Evolutionary conservation across 768 basidiomycete genomes (phyloP).

Genomic region (Phylloporus sp.): DNA sequence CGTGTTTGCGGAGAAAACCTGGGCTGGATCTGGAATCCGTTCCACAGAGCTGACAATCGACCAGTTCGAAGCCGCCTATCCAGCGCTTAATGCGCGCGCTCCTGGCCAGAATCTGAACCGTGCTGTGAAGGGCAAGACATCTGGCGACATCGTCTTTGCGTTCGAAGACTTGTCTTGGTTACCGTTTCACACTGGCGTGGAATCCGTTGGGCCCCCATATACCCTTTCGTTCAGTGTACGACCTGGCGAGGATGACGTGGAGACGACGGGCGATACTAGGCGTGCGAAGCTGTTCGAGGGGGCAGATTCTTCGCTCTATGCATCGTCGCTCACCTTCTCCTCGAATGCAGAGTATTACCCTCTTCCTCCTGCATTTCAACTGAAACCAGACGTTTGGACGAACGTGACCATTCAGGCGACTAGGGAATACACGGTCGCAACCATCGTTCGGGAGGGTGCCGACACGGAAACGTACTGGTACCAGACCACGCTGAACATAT

Average conservation of each 20-base stretch:
- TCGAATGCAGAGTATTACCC: constrained; percentile 36
- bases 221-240: constrained; percentile 37
- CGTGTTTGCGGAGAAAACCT: constrained; percentile 39
- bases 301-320: constrained; percentile 32
- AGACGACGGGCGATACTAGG: constrained; percentile 10
- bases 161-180: constrained; percentile 16
- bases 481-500: constrained; percentile 35
- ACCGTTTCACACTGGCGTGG: constrained; percentile 28
- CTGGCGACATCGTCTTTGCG: constrained; percentile 29
- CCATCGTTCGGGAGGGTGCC: constrained; percentile 18
- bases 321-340: constrained; percentile 36
- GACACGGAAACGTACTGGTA: constrained; percentile 28
- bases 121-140: constrained; percentile 24
- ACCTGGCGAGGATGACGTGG: constrained; percentile 18
- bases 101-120: constrained; percentile 44
- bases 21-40: constrained; percentile 39
- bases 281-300: constrained; percentile 33
- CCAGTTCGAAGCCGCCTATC: constrained; percentile 35
- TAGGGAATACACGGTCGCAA: constrained; percentile 31
- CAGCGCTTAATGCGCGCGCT: constrained; percentile 34
- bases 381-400: constrained; percentile 30
- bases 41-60: constrained; percentile 29
- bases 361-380: constrained; percentile 24
- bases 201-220: constrained; percentile 42
- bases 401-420: constrained; percentile 37